phyloP scores from a whole-genome alignment of 164 flowering plant genomes.

The Liquidambar formosana region DNA sequence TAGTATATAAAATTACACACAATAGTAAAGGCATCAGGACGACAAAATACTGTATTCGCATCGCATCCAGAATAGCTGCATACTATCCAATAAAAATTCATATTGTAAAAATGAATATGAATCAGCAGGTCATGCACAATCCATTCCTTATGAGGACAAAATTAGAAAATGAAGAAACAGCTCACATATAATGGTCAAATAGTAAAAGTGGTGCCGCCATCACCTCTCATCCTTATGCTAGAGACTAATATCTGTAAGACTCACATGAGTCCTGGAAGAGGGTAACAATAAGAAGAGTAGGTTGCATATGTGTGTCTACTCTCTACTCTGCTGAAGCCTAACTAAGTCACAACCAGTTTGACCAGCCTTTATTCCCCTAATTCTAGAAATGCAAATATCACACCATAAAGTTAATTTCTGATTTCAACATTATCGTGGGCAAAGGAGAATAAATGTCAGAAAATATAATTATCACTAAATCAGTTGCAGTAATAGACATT shows the following conservation, averaged over 20 bases:
- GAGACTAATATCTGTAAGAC: background rate
- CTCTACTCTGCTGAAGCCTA: no score
- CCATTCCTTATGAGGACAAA: background rate
- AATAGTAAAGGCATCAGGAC: conserved; percentile 3
- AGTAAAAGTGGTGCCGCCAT: background rate
- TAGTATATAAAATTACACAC: background rate
- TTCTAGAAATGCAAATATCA: no score
- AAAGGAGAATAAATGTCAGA: no score
- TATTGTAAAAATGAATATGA: background rate
- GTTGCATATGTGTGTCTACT: no score
- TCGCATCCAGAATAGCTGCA: background rate
- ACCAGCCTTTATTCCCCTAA: no score
- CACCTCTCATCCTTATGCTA: background rate
- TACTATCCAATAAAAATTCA: background rate
- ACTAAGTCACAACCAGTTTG: no score
- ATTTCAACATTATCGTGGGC: no score
- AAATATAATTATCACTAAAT: no score
- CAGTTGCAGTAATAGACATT: no score
- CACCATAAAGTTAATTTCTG: no score
- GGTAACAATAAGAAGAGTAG: no score
- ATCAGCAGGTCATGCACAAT: background rate
- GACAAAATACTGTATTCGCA: background rate
- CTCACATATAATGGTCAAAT: background rate
- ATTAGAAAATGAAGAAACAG: background rate
- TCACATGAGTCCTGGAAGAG: no score